phyloP scores from a whole-genome alignment of 1,284 basidiomycete species.

The Meripilus lineatus region DNA sequence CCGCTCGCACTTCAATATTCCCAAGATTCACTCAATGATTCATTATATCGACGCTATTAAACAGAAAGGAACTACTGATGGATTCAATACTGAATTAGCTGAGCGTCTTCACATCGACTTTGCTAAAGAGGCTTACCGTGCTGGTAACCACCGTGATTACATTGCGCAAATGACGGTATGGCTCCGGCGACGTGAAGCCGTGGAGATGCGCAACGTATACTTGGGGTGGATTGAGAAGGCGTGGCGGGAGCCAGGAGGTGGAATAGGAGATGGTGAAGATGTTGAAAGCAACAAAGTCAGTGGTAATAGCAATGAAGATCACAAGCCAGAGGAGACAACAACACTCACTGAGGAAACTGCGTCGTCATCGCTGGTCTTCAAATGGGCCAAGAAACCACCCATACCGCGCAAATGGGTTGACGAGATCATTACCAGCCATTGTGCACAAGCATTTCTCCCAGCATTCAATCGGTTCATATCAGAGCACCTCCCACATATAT shows the following conservation, averaged over 20 bases:
- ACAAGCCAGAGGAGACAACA: background rate
- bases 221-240: slow-evolving; percentile 9
- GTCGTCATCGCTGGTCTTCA: too few relatives aligned
- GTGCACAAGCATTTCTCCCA: slow-evolving; percentile 1
- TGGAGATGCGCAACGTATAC: slow-evolving; percentile 7
- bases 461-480: too few relatives aligned
- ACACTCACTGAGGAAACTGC: too few relatives aligned
- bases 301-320: background rate
- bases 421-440: background rate
- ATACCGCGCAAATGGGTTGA: background rate
- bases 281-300: background rate
- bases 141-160: slow-evolving; percentile 20
- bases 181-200: slow-evolving; percentile 16
- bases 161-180: slow-evolving; percentile 23
- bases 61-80: slow-evolving; percentile 14
- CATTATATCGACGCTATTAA: slow-evolving; percentile 21
- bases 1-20: slow-evolving; percentile 25
- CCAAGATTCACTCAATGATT: slow-evolving; percentile 22
- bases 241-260: too few relatives aligned
- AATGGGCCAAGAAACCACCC: slow-evolving; percentile 4
- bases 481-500: too few relatives aligned
- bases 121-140: slow-evolving; percentile 23
- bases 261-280: background rate
- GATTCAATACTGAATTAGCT: slow-evolving; percentile 23
- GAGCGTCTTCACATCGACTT: slow-evolving; percentile 27